Percentiles rank a stretch among this genome's conserved stretches.
Evolutionary conservation across 441 rosid genomes (phyloP).

Genomic region (Populus hybrid): DNA sequence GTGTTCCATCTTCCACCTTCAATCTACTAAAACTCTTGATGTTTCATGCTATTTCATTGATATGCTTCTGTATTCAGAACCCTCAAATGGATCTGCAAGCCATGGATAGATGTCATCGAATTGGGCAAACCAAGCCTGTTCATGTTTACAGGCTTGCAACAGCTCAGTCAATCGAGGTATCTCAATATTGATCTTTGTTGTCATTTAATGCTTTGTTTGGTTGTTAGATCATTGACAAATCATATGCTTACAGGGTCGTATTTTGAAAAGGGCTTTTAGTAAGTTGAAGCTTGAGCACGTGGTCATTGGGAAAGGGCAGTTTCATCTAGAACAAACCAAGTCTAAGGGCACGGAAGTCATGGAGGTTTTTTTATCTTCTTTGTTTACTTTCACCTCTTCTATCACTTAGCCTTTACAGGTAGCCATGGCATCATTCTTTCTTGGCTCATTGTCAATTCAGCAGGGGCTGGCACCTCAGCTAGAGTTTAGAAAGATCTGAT

Average conservation of each 20-base stretch:
- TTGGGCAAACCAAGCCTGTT: constrained; percentile 98
- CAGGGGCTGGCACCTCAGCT: background rate
- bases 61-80: constrained; percentile 46
- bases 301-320: constrained; percentile 90
- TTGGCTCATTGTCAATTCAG: background rate
- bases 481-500: background rate
- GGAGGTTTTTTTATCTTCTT: constrained; percentile 47
- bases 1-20: background rate
- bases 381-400: background rate
- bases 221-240: constrained; percentile 18
- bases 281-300: constrained; percentile 98
- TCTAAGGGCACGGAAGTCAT: constrained; percentile 22
- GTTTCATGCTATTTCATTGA: constrained; percentile 7
- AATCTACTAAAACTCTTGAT: background rate
- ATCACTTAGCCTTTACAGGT: background rate
- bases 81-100: constrained; percentile 99
- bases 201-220: background rate
- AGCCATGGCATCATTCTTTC: background rate
- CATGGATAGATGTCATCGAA: constrained; percentile 99
- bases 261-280: constrained; percentile 84
- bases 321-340: constrained; percentile 80
- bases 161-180: constrained; percentile 92
- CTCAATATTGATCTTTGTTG: background rate
- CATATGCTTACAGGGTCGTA: constrained; percentile 64
- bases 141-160: constrained; percentile 97